Conservation (phyloP, 176 grass and related monocot genomes). For the Stipa capillata region DNA sequence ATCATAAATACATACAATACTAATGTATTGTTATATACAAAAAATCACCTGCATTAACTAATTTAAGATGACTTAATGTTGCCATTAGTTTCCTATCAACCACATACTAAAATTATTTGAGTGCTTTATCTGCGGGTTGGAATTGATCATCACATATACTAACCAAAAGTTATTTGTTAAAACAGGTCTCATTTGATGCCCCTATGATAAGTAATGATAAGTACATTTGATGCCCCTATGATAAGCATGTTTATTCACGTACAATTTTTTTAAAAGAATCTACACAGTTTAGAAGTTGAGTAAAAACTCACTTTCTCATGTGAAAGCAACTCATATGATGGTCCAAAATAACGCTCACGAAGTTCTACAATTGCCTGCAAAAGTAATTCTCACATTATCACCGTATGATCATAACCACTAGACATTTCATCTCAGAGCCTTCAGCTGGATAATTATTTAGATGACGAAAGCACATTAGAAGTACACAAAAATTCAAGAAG, state of each 20-base stretch:
- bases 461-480: background rate
- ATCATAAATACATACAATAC: no score
- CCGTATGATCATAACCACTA: slow-evolving; percentile 5
- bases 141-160: background rate
- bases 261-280: background rate
- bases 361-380: slow-evolving; percentile 47
- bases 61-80: no score
- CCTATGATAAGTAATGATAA: background rate
- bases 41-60: no score
- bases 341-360: slow-evolving; percentile 80
- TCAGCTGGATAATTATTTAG: background rate
- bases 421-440: background rate
- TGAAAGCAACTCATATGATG: slow-evolving; percentile 67
- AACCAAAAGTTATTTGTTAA: background rate
- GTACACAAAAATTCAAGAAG: background rate
- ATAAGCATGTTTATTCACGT: background rate
- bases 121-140: background rate
- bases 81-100: no score
- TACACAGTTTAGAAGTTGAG: background rate
- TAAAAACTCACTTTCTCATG: slow-evolving; percentile 61
- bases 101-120: background rate
- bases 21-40: no score
- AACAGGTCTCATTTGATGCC: background rate
- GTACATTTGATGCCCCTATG: background rate
- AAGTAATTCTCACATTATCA: background rate